A percentile compares a stretch with the other conserved stretches of the same genome.
These are phyloP conservation scores for Globisporangium okanoganense DNA, from an alignment of 352 stramenopile species.

Conservation along the genomic window DNA sequence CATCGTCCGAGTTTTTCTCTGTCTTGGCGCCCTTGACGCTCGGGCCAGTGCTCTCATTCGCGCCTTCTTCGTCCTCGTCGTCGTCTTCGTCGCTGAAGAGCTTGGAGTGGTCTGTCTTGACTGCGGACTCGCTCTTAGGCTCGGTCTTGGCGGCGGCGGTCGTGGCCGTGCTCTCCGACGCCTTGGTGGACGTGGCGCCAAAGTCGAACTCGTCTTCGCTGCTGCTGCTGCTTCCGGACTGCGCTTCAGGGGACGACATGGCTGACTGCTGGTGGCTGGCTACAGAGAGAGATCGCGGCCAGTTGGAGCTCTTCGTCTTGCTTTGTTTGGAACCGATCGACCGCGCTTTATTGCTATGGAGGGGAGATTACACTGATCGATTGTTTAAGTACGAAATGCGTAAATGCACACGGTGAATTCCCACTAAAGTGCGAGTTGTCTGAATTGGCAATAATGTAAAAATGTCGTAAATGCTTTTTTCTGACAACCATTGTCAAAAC, in stretches of 20 bases:
- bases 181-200: conserved; percentile 27
- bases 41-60: background rate
- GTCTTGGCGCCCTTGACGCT: conserved; percentile 22
- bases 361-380: no score
- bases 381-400: no score
- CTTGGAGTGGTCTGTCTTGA: conserved; percentile 31
- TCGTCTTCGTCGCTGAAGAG: conserved; percentile 77
- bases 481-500: no score
- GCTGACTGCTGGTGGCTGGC: conserved; percentile 3
- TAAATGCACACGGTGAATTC: no score
- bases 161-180: background rate
- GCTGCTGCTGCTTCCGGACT: conserved; percentile 51
- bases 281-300: conserved; percentile 2
- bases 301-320: background rate
- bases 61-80: conserved; percentile 38
- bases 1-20: conserved; percentile 23
- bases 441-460: no score
- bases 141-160: conserved; percentile 14
- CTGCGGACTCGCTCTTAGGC: conserved; percentile 2
- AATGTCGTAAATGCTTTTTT: no score
- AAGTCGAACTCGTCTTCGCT: conserved; percentile 82
- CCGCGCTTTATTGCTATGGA: background rate
- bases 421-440: no score
- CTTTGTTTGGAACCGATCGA: background rate
- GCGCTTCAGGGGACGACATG: conserved; percentile 79